Evolutionary conservation across 345 rosid species (phyloP), one percentile per base, ranked within the genome.

Genomic region (Euphorbia lathyris): DNA sequence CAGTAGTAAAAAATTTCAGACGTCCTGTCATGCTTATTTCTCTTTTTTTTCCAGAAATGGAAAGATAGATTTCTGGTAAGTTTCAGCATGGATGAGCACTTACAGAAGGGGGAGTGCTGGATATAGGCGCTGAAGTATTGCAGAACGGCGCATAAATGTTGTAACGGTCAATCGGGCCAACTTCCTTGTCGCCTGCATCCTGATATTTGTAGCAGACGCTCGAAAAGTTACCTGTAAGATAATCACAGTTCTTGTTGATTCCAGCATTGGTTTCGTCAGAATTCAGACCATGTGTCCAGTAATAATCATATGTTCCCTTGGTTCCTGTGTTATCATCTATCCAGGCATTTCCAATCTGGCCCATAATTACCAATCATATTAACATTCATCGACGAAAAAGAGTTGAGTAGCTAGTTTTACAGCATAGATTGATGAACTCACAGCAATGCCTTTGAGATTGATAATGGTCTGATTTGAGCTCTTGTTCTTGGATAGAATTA

Each of bases 281-380:
- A 59, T 69, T 84, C 47, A 86, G 67, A 32, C 86, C 85, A 63
- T 83, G 91, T 3, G 80, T 74, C 91, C 91, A 81, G 51, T 47
- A 67, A 34, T 73, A 86, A n/a, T 86, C 82, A 43, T 47, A 77
- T 2, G 40, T 43, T 19, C 90, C 88, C 66, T 52, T 74, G 12
- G 0, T 7, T 17, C 64, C 32, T 3, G 67, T 64, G 10, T 0
- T n/a, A 3, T 67, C 74, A 52, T 86, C 86, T 29, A 84, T 57
- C 75, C 65, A 84, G 12, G 85, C 86, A 72, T 86, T 86, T 11
- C 86, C 88, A n/a, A 82, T 80, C 88, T 86, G 83, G 68, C 29
- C 17, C 7, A 4, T 45, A 45, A 57, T 65, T 29, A 45, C 20
- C 40, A 23, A 14, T 13, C 52, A 47, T n/a, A 40, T 40, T 40